phyloP scores from a whole-genome alignment of 176 grass and related monocot species.

The Otatea glauca region DNA sequence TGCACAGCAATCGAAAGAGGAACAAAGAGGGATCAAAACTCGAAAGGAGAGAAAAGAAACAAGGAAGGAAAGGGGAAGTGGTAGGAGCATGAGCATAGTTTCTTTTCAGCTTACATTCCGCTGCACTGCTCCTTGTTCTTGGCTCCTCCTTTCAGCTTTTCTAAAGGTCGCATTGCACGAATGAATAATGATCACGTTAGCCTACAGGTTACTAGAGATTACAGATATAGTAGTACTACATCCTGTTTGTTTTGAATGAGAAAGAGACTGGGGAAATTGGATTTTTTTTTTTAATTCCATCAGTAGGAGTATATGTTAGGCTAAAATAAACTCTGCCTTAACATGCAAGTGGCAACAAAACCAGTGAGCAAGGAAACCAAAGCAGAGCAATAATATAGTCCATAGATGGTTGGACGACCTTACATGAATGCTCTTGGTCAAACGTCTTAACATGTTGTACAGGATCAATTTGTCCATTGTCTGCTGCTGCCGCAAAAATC shows the following conservation, averaged over 20 bases:
- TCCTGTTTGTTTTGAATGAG: neutral
- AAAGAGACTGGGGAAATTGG: neutral
- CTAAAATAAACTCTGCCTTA: neutral
- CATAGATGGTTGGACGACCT: neutral
- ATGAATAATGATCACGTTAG: conserved; percentile 11
- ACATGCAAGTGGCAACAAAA: neutral
- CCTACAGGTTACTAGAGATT: neutral
- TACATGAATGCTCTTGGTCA: conserved; percentile 33
- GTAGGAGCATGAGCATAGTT: neutral
- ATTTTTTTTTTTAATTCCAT: neutral
- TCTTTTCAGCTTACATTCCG: conserved; percentile 57
- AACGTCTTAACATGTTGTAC: conserved; percentile 23
- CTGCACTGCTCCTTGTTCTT: conserved; percentile 29
- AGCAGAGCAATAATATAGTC: conserved; percentile 6
- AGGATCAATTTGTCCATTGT: conserved; percentile 7
- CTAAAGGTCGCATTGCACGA: conserved; percentile 2
- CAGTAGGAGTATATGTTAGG: neutral
- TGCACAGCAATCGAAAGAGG: conserved; percentile 18
- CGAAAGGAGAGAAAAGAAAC: neutral
- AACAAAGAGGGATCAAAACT: conserved; percentile 13
- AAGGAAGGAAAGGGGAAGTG: neutral
- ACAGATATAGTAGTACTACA: neutral
- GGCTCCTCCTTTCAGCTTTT: neutral
- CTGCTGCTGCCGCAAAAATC: too few relatives aligned
- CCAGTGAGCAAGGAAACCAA: neutral